These are phyloP conservation scores for Eustoma russellianum DNA, from an alignment of 257 asterid species.

Conservation along the genomic window DNA sequence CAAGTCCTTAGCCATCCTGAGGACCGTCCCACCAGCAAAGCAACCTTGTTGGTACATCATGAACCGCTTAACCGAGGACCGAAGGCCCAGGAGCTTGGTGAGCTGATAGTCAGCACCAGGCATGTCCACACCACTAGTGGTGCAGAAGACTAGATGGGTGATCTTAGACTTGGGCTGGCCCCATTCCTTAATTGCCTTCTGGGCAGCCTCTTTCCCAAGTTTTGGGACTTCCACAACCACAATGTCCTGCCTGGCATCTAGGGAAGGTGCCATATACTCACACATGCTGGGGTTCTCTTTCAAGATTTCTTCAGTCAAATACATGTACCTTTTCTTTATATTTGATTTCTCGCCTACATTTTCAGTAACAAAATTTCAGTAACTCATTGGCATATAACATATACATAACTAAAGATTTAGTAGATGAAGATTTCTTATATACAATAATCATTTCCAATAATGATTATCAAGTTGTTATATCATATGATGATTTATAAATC, in stretches of 20 bases:
- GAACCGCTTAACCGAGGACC: background rate
- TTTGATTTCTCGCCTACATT: background rate
- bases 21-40: conserved; percentile 1
- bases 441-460: too few relatives aligned
- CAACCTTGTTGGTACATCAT: conserved; percentile 9
- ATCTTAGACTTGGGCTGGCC: conserved; percentile 1
- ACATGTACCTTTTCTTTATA: background rate
- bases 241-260: conserved; percentile 1
- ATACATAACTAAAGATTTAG: too few relatives aligned
- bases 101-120: background rate
- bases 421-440: too few relatives aligned
- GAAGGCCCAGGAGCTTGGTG: background rate
- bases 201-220: conserved; percentile 4
- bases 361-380: too few relatives aligned
- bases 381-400: too few relatives aligned
- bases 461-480: too few relatives aligned
- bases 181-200: conserved; percentile 5
- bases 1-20: conserved; percentile 1
- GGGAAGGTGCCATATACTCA: conserved; percentile 3
- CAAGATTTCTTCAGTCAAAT: background rate
- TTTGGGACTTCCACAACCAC: conserved; percentile 1
- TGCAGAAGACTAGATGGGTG: conserved; percentile 2
- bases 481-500: too few relatives aligned
- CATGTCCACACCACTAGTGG: conserved; percentile 4
- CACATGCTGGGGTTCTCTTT: background rate